Evolutionary conservation across 148 eudicot species (phyloP).

Genomic region (Polygonum maritimum): DNA sequence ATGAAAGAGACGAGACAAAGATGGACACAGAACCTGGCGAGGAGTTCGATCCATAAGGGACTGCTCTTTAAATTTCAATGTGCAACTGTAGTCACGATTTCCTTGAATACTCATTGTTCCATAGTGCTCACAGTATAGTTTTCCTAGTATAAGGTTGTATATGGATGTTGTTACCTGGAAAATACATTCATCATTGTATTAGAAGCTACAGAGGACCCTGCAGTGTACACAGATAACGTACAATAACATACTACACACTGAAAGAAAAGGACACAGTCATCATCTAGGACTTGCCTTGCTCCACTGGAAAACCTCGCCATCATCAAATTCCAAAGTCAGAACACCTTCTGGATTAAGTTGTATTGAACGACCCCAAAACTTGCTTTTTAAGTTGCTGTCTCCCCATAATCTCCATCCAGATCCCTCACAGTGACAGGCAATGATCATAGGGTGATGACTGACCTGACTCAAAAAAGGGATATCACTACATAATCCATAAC

Average conservation of each 20-base stretch:
- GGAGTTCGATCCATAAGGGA: slow-evolving; percentile 15
- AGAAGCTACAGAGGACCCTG: neutral
- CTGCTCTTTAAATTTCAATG: slow-evolving; percentile 13
- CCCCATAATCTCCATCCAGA: slow-evolving; percentile 17
- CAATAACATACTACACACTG: neutral
- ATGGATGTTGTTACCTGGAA: slow-evolving; percentile 15
- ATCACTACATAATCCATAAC: neutral
- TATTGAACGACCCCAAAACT: slow-evolving; percentile 16
- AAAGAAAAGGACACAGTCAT: neutral
- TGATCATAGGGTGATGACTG: slow-evolving; percentile 15
- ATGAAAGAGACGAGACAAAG: neutral
- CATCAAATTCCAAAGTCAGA: slow-evolving; percentile 16
- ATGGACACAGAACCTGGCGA: slow-evolving; percentile 9
- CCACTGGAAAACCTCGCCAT: slow-evolving; percentile 15
- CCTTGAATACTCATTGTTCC: slow-evolving; percentile 14
- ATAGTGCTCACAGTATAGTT: slow-evolving; percentile 14
- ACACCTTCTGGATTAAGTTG: slow-evolving; percentile 12
- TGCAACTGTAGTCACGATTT: slow-evolving; percentile 9
- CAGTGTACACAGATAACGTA: neutral
- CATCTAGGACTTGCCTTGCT: slow-evolving; percentile 6
- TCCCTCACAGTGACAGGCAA: slow-evolving; percentile 16
- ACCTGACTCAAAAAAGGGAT: slow-evolving; percentile 2
- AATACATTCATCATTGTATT: neutral
- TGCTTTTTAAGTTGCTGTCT: slow-evolving; percentile 13
- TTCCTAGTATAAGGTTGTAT: slow-evolving; percentile 14